Evolutionary conservation across 768 basidiomycete species (phyloP).

Genomic region (Psilocybe tampanensis): DNA sequence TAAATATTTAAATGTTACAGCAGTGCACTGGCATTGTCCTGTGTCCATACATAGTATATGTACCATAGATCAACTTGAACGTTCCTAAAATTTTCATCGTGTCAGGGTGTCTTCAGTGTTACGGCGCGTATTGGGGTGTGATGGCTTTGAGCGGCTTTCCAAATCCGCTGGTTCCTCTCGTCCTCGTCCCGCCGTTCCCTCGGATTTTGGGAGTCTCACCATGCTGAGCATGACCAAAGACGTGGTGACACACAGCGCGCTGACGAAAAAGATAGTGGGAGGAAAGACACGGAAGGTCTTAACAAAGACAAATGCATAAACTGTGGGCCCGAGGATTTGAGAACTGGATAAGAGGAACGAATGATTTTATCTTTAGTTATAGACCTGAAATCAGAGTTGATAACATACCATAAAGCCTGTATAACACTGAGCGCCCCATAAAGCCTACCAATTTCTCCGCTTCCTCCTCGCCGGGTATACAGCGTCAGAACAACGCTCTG

Average conservation of each 20-base stretch:
- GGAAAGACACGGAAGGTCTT: slow-evolving; percentile 72
- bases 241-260: slow-evolving; percentile 37
- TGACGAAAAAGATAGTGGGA: slow-evolving; percentile 65
- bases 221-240: slow-evolving; percentile 47
- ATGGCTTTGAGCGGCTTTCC: not conserved
- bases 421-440: slow-evolving; percentile 82
- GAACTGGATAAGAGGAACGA: slow-evolving; percentile 37
- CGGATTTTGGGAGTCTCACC: slow-evolving; percentile 40
- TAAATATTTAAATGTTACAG: too few relatives aligned
- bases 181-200: not conserved
- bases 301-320: slow-evolving; percentile 73
- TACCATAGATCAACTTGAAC: too few relatives aligned
- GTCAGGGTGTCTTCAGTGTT: too few relatives aligned
- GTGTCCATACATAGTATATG: too few relatives aligned
- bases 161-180: not conserved
- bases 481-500: slow-evolving; percentile 73
- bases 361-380: too few relatives aligned
- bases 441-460: slow-evolving; percentile 72
- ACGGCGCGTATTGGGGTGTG: too few relatives aligned
- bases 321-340: slow-evolving; percentile 67
- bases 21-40: too few relatives aligned
- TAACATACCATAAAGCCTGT: slow-evolving; percentile 64
- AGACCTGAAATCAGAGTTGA: too few relatives aligned
- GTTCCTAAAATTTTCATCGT: too few relatives aligned
- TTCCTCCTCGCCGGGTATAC: slow-evolving; percentile 51